A percentile compares a stretch with the other conserved stretches of the same genome.
phyloP scores from a whole-genome alignment of 2,329 filamentous ascomycete genomes.

The Sporothrix protearum region DNA sequence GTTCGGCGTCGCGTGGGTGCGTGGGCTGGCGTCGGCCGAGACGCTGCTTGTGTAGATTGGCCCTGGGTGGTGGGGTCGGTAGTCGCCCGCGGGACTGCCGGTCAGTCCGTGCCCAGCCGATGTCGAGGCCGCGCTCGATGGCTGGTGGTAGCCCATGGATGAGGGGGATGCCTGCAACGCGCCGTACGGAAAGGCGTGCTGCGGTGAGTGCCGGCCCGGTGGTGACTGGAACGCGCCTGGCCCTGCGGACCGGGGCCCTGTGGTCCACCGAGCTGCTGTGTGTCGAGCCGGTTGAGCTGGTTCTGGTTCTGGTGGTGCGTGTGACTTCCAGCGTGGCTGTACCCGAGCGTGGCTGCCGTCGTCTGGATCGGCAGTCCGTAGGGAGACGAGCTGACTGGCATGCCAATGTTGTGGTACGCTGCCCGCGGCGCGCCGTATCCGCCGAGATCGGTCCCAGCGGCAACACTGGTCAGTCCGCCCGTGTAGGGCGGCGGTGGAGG shows the following conservation, averaged over 20 bases:
- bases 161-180: conserved; percentile 25
- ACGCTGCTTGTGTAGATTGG: conserved; percentile 22
- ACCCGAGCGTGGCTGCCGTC: conserved; percentile 1
- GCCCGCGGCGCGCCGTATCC: conserved; percentile 18
- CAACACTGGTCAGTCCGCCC: background rate
- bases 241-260: conserved; percentile 17
- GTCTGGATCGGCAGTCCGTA: conserved; percentile 24
- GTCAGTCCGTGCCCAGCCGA: conserved; percentile 20
- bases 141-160: conserved; percentile 25
- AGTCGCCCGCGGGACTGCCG: conserved; percentile 22
- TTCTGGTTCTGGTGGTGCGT: too few species aligned
- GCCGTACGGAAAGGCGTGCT: conserved; percentile 25
- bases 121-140: conserved; percentile 23
- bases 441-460: conserved; percentile 10
- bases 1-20: conserved; percentile 26
- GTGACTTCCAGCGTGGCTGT: conserved; percentile 11
- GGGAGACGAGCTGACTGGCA: conserved; percentile 24
- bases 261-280: conserved; percentile 19
- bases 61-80: conserved; percentile 23
- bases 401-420: conserved; percentile 17
- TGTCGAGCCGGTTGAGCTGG: conserved; percentile 26
- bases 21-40: conserved; percentile 25
- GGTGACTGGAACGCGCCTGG: conserved; percentile 24
- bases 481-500: background rate
- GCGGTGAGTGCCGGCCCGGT: conserved; percentile 22